Evolutionary conservation across 2,329 filamentous ascomycete species (phyloP), one percentile per base, ranked within the genome.

Genomic region (Fusarium heterosporum): DNA sequence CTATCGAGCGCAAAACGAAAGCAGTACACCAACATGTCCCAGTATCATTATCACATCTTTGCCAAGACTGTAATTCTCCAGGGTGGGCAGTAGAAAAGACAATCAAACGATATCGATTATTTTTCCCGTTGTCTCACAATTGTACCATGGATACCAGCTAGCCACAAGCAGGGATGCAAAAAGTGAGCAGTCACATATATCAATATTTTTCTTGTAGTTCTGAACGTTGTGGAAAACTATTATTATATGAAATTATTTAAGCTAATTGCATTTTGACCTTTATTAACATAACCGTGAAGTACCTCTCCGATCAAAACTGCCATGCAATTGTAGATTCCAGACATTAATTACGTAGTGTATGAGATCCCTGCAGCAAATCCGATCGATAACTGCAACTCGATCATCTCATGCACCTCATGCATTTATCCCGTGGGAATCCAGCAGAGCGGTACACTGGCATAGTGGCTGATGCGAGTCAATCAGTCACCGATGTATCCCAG

Each of bases 401-500:
- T 53, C 38, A 42, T 51, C 38, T 52, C n/a, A 53, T 63, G 45
- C 36, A 34, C 28, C 46, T 49, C 47, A 38, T 57, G 30, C 39
- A 19, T 39, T 48, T 49, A 30, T 40, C 19, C 47, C 40, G 39
- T 42, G 29, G 17, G 46, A 38, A 30, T 64, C 38, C 29, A 38
- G 41, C 32, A 41, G 36, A 40, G 22, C 43, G 38, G 39, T 61
- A 26, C 34, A 39, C 41, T 55, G 40, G 52, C 42, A 49, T 30
- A 22, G 64, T 53, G 59, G 64, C 64, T 68, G 45, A 64, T 53
- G 50, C 47, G 32, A 55, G 36, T 56, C 41, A 59, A 54, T n/a
- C n/a, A n/a, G n/a, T 47, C 22, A 12, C 17, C 48, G 43, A 57
- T 50, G 39, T 42, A 57, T 17, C 46, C 58, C 41, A 43, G 39